phyloP scores from a whole-genome alignment of 345 rosid species.

The Geranium rotundifolium region DNA sequence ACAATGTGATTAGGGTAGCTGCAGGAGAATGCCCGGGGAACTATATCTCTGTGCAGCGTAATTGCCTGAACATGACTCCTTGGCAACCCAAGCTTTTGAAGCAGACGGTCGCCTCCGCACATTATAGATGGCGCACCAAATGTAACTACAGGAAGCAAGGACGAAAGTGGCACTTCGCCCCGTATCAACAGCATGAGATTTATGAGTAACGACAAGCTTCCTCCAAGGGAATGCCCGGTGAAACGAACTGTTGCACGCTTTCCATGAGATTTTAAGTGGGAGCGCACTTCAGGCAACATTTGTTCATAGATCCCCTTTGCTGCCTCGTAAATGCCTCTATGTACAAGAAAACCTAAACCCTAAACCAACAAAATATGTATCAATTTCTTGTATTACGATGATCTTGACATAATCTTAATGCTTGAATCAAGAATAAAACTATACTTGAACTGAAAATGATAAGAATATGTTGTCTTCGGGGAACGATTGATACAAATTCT shows the following conservation, averaged over 20 bases:
- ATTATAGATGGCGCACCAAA: slow-evolving; percentile 89
- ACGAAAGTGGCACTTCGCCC: slow-evolving; percentile 65
- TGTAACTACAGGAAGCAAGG: slow-evolving; percentile 89
- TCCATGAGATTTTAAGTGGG: slow-evolving; percentile 60
- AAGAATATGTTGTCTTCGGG: too few relatives aligned
- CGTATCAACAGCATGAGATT: slow-evolving; percentile 78
- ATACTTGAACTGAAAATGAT: not conserved
- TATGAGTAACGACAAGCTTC: slow-evolving; percentile 77
- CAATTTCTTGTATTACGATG: not conserved
- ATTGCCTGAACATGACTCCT: slow-evolving; percentile 57
- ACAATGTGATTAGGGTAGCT: slow-evolving; percentile 71
- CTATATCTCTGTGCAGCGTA: slow-evolving; percentile 88
- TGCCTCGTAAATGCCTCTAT: slow-evolving; percentile 98
- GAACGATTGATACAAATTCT: too few relatives aligned
- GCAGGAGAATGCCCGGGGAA: slow-evolving; percentile 95
- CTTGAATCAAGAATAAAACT: not conserved
- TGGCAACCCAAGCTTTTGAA: slow-evolving; percentile 72
- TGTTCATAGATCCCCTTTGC: slow-evolving; percentile 94
- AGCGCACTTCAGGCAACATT: slow-evolving; percentile 74
- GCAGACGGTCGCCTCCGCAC: slow-evolving; percentile 89
- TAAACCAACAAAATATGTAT: slow-evolving; percentile 5
- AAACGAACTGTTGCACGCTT: slow-evolving; percentile 63
- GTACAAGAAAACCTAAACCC: slow-evolving; percentile 74
- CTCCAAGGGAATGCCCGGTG: slow-evolving; percentile 96
- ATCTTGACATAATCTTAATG: not conserved